Evolutionary conservation across 805 yeast species (phyloP).

Genomic region (Teunomyces atbi): DNA sequence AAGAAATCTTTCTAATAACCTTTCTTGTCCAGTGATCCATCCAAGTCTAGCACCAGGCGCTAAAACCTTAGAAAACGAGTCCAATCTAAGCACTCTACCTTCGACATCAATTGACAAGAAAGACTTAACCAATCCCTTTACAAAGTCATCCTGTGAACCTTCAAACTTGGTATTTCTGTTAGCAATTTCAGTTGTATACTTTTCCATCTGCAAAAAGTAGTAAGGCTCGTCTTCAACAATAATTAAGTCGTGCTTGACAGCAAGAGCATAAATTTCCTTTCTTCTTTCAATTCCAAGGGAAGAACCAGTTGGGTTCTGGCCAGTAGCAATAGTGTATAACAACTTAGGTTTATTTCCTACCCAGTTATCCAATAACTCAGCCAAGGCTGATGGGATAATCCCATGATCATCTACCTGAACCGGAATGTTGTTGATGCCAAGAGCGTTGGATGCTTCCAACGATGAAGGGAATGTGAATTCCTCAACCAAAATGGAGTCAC

Average conservation of each 20-base stretch:
- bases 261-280: conserved; percentile 67
- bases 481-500: conserved; percentile 82
- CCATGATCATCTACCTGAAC: conserved; percentile 79
- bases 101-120: conserved; percentile 75
- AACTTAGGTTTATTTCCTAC: conserved; percentile 74
- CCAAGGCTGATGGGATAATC: conserved; percentile 70
- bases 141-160: conserved; percentile 60
- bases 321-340: conserved; percentile 89
- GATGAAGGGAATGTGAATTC: conserved; percentile 83
- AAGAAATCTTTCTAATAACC: conserved; percentile 60
- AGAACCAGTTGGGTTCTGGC: conserved; percentile 97
- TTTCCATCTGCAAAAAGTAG: conserved; percentile 92
- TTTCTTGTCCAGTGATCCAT: conserved; percentile 77
- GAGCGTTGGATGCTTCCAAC: conserved; percentile 74
- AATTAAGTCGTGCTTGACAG: conserved; percentile 81
- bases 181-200: conserved; percentile 50
- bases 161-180: conserved; percentile 32
- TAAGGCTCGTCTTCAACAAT: conserved; percentile 97
- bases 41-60: conserved; percentile 92
- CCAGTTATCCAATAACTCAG: conserved; percentile 65
- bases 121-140: conserved; percentile 68
- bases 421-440: conserved; percentile 67
- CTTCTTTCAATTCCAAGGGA: conserved; percentile 78
- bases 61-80: conserved; percentile 84
- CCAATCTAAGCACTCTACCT: conserved; percentile 87